phyloP scores from a whole-genome alignment of 306 rosid species.

The Trifolium dubium region DNA sequence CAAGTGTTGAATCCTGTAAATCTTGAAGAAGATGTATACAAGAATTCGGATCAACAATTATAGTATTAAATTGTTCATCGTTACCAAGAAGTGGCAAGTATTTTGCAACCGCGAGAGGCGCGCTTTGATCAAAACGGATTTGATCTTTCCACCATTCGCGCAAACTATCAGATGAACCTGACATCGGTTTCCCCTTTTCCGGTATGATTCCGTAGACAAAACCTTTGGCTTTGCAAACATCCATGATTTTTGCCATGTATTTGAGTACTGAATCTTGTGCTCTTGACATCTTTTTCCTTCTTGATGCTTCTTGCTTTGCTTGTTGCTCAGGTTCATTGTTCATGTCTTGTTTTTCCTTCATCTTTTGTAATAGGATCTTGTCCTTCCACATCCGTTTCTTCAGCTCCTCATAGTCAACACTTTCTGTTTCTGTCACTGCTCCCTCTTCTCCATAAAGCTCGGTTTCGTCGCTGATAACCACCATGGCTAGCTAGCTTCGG shows the following conservation, averaged over 20 bases:
- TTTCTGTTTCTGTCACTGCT: conserved; percentile 34
- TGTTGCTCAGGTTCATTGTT: conserved; percentile 34
- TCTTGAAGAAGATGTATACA: conserved; percentile 55
- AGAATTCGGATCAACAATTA: conserved; percentile 45
- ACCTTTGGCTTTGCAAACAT: conserved; percentile 63
- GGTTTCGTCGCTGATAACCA: conserved; percentile 41
- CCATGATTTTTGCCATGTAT: conserved; percentile 74
- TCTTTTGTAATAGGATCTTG: conserved; percentile 44
- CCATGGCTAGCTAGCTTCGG: conserved; percentile 45
- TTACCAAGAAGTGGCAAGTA: conserved; percentile 39
- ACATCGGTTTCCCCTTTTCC: conserved; percentile 60
- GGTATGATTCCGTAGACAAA: conserved; percentile 70
- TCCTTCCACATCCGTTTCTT: conserved; percentile 79
- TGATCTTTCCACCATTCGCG: conserved; percentile 69
- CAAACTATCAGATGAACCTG: conserved; percentile 60
- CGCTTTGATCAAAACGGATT: conserved; percentile 51
- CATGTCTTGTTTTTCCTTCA: conserved; percentile 43
- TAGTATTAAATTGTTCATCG: background rate
- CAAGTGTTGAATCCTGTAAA: conserved; percentile 62
- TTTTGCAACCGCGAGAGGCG: conserved; percentile 42
- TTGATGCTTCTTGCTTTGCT: conserved; percentile 63
- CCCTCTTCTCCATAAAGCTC: conserved; percentile 5
- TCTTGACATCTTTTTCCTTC: conserved; percentile 57
- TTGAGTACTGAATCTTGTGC: conserved; percentile 71
- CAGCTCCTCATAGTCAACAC: conserved; percentile 55